Conservation (phyloP, 805 yeast species). For the Schwanniomyces vanrijiae region DNA sequence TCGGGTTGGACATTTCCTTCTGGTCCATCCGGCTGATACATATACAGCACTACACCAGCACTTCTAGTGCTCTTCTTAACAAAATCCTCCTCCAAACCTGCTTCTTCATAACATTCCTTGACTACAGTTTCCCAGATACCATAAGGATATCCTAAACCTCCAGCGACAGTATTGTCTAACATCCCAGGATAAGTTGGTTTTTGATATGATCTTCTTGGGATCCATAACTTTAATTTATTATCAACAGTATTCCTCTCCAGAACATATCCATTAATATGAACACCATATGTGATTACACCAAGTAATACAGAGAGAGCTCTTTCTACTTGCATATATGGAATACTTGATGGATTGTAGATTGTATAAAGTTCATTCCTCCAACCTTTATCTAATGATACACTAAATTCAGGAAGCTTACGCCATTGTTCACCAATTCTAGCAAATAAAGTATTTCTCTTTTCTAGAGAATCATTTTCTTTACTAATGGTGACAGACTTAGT, state of each 20-base stretch:
- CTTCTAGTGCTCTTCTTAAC: conserved; percentile 45
- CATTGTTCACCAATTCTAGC: conserved; percentile 43
- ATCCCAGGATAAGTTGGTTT: conserved; percentile 89
- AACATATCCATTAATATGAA: conserved; percentile 81
- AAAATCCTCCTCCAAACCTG: conserved; percentile 61
- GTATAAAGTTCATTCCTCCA: conserved; percentile 89
- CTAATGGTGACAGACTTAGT: conserved; percentile 26
- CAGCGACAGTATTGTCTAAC: conserved; percentile 94
- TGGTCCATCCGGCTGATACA: conserved; percentile 43
- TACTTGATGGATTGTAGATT: conserved; percentile 55
- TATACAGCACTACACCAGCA: conserved; percentile 71
- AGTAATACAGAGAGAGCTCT: conserved; percentile 77
- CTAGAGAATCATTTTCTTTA: conserved; percentile 32
- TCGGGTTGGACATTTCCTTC: conserved; percentile 82
- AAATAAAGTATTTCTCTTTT: conserved; percentile 41
- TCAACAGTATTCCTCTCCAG: conserved; percentile 38
- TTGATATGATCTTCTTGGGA: conserved; percentile 73
- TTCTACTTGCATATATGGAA: conserved; percentile 70
- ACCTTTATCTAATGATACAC: conserved; percentile 44
- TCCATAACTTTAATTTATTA: conserved; percentile 64
- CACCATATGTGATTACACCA: conserved; percentile 90
- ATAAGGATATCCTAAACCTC: conserved; percentile 85
- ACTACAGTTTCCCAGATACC: conserved; percentile 73
- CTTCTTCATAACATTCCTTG: conserved; percentile 91
- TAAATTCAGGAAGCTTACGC: conserved; percentile 28